Percentiles rank a stretch among this genome's conserved stretches.
Evolutionary conservation across 2,329 filamentous ascomycete species (phyloP).

Genomic region (Colletotrichum orbiculare): DNA sequence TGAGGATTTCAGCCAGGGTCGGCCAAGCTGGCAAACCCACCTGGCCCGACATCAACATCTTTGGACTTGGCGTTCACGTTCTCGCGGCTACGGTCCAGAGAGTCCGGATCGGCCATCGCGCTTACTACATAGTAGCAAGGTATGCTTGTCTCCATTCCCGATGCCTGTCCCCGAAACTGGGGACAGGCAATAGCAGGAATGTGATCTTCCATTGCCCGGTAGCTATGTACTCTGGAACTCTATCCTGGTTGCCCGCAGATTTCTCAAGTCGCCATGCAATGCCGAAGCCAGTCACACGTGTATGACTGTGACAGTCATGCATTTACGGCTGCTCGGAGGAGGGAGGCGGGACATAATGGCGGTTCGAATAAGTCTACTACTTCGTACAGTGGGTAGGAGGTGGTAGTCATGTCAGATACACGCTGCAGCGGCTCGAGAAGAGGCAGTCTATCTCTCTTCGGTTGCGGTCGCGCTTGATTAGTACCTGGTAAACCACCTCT

Average conservation of each 20-base stretch:
- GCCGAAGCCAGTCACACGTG: constrained; percentile 7
- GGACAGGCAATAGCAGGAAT: constrained; percentile 12
- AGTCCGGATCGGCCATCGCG: constrained; percentile 12
- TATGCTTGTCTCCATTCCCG: too few species aligned
- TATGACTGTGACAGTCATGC: background rate
- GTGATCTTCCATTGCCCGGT: constrained; percentile 6
- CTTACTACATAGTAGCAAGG: background rate
- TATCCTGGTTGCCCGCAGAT: constrained; percentile 26
- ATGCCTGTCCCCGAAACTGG: background rate
- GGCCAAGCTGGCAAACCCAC: background rate
- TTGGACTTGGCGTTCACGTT: background rate
- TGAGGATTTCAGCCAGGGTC: constrained; percentile 2
- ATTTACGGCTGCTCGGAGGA: too few species aligned
- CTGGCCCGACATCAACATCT: constrained; percentile 13
- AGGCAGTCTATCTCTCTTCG: too few species aligned
- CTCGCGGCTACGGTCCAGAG: constrained; percentile 3
- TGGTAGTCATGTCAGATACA: too few species aligned
- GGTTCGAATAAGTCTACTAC: too few species aligned
- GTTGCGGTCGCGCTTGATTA: too few species aligned
- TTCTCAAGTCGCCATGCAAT: constrained; percentile 17
- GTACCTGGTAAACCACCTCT: too few species aligned
- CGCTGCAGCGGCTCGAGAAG: too few species aligned
- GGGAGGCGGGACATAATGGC: too few species aligned
- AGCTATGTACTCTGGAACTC: constrained; percentile 13
- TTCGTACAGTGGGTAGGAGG: too few species aligned